These are phyloP conservation scores for Linum usitatissimum DNA, from an alignment of 345 rosid genomes.

Conservation along the genomic window DNA sequence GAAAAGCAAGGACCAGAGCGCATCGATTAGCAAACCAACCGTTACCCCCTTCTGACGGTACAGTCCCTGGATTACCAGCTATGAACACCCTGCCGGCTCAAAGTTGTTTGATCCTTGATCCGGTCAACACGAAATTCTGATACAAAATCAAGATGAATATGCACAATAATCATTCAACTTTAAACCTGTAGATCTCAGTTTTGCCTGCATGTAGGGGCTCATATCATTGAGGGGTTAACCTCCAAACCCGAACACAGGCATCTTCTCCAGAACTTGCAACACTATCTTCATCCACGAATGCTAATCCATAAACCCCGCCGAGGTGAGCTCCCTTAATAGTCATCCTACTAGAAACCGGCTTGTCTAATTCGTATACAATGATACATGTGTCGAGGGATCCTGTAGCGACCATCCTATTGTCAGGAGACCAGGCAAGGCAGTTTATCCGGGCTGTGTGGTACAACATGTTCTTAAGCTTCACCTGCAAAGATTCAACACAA, in stretches of 20 bases:
- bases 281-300: slow-evolving; percentile 48
- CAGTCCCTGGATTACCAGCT: no score
- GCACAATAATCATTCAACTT: no score
- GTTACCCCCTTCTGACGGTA: no score
- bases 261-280: slow-evolving; percentile 90
- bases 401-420: slow-evolving; percentile 60
- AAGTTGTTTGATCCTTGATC: no score
- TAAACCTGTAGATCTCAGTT: no score
- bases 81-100: no score
- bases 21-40: no score
- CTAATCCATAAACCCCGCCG: slow-evolving; percentile 85
- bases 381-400: slow-evolving; percentile 82
- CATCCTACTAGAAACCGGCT: slow-evolving; percentile 58
- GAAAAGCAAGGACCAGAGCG: no score
- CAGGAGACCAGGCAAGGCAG: slow-evolving; percentile 89
- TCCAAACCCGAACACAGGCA: slow-evolving; percentile 81
- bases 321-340: slow-evolving; percentile 77
- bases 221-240: slow-evolving; percentile 3
- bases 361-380: slow-evolving; percentile 63
- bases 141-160: no score
- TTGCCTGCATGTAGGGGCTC: no score
- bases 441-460: slow-evolving; percentile 79
- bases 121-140: no score
- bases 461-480: slow-evolving; percentile 75
- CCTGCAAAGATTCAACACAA: slow-evolving; percentile 26